Base-by-base conservation (phyloP, 2,329 filamentous ascomycete genomes). In the Aspergillus piperis region DNA sequence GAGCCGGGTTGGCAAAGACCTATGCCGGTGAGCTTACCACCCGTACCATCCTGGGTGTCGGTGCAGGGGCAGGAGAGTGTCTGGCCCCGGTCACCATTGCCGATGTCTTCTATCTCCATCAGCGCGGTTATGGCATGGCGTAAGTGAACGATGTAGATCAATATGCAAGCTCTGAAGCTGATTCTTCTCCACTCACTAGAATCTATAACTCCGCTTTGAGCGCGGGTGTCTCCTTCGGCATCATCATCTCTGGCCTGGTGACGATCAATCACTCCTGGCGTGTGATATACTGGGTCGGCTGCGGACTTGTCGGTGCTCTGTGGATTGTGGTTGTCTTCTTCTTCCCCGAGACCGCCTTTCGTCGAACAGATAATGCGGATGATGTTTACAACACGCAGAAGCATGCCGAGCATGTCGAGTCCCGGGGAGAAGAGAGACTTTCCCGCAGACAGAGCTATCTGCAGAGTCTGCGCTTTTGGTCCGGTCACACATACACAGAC, bases 71-170 rank as follows among this genome's bases (percentile, higher is more conserved):
- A 7, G 83, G 80, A 2, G 84, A 86, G 61, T 75, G 71, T 61
- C 61, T 78, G 3, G 75, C 81, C 1, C 83, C 82, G 0, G 73
- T 83, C 7, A 83, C 82, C 1, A 83, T 85, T 49, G 74, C 82
- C 2, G 84, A 86, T 62, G 70, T 85, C 30, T 86, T 85, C 71
- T 86, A 84, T 67, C 71, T 86, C 15, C 83, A 86, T 61, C 81
- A 86, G 66, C 75, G 84, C 51, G 64, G 44, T 8, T 49, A 49
- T 49, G 44, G 44, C 15, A 49, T 49, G 44, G 44, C 44, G 44
- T 49, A 30, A 30, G 44, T 49, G 23, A 8, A 3, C 3, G 8
- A 13, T 27, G 0, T 1, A 8, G 51, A 48, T 8, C 15, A 47
- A 49, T 17, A 10, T 27, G 54, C 83, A 82, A 1, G 71, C 76